Base-by-base conservation (phyloP, 148 eudicot species). In the Diospyros lotus region DNA sequence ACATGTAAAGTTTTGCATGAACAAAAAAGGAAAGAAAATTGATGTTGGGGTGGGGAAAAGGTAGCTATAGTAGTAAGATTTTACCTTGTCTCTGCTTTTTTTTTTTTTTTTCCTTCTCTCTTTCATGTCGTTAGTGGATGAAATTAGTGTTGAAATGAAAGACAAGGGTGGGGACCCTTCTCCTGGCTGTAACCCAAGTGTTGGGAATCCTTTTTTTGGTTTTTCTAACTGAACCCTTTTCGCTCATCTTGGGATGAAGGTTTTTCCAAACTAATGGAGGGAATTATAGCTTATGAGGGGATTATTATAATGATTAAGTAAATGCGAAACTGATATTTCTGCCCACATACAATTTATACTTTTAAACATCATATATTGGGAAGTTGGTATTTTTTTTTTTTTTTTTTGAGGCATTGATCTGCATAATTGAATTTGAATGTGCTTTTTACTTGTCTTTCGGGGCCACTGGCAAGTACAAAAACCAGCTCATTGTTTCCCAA, bases 161-260 rank as follows among this genome's bases (percentile, higher is more conserved):
- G 75, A 82, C 66, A 61, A 50, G 68, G 79, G 78, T 66, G 64
- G 75, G 79, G 69, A 18, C 44, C 71, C 64, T 69, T 59, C 64
- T 48, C 52, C 61, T 72, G 70, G 62, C 69, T 82, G 81, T 75
- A 72, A 75, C 77, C 80, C 79, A 72, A 65, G 74, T 76, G 79
- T 70, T 82, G 70, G 81, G 58, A 75, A 28, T 28, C 28, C 28
- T 28, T 28, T 28, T 28, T 28, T 28, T 28, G 75, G 68, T 85
- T 85, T 85, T 82, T 73, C 79, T 75, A 80, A 76, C 74, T 74
- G 58, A 58, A 71, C 45, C 63, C 76, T 86, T 84, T 77, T 80
- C 82, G 82, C 72, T 76, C 79, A 58, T 79, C 69, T 82, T 84
- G 84, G 81, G 80, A 77, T 76, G 75, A 80, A 50, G 66, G 60